Evolutionary conservation across 1,139 yeast genomes (phyloP).

Genomic region (Candida sp.): DNA sequence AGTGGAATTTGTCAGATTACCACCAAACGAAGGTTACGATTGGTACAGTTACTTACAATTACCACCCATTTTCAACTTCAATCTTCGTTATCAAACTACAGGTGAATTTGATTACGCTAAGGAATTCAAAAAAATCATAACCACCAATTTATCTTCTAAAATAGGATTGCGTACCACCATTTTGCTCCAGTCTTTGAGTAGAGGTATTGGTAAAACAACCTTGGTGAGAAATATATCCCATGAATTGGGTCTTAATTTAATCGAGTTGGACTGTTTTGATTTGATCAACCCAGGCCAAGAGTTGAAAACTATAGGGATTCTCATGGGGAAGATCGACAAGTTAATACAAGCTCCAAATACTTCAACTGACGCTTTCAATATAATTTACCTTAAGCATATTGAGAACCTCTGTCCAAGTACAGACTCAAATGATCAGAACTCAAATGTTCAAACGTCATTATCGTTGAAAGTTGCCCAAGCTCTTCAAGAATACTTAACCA

Average conservation of each 20-base stretch:
- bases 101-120: conserved; percentile 46
- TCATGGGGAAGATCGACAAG: conserved; percentile 75
- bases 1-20: conserved; percentile 36
- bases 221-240: conserved; percentile 53
- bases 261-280: conserved; percentile 69
- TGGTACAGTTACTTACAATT: conserved; percentile 51
- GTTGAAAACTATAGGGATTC: conserved; percentile 71
- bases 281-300: conserved; percentile 69
- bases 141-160: conserved; percentile 38
- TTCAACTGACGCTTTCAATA: conserved; percentile 23
- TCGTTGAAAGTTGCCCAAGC: conserved; percentile 58
- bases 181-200: conserved; percentile 61
- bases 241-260: conserved; percentile 63
- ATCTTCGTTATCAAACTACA: conserved; percentile 8
- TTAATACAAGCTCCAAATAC: conserved; percentile 19
- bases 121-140: conserved; percentile 48
- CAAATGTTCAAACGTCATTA: conserved; percentile 50
- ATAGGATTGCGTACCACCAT: conserved; percentile 57
- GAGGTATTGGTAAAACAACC: conserved; percentile 80
- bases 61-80: conserved; percentile 38
- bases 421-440: conserved; percentile 62
- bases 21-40: conserved; percentile 27
- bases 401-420: conserved; percentile 69
- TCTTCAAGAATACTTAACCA: conserved; percentile 50
- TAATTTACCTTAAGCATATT: conserved; percentile 67